Percentiles rank a stretch among this genome's conserved stretches.
These are phyloP conservation scores for Aegilops speltoides DNA, from an alignment of 176 grass and related monocot genomes.

Conservation along the genomic window DNA sequence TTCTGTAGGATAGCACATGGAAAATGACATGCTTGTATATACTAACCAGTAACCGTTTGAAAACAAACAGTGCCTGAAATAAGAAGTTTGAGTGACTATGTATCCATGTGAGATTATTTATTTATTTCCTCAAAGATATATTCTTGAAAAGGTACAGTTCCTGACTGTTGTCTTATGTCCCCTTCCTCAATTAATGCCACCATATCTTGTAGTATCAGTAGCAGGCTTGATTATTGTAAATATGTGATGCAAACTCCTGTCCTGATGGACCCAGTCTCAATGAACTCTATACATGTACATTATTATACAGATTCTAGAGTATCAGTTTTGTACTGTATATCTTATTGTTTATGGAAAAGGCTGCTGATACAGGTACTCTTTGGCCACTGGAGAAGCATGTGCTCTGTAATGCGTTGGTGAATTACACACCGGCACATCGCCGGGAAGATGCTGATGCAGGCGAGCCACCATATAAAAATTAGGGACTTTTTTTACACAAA, in stretches of 20 bases:
- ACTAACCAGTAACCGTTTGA: not conserved
- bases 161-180: not conserved
- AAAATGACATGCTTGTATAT: not conserved
- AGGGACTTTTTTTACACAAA: too few relatives aligned
- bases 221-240: not conserved
- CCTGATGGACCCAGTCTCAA: not conserved
- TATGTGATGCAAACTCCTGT: constrained; percentile 12
- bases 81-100: not conserved
- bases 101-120: not conserved
- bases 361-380: constrained; percentile 73
- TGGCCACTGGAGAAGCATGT: constrained; percentile 93
- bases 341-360: constrained; percentile 8
- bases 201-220: not conserved
- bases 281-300: constrained; percentile 3
- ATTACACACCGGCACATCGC: constrained; percentile 80
- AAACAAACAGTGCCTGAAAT: constrained; percentile 2
- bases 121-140: not conserved
- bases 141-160: constrained; percentile 21
- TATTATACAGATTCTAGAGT: not conserved
- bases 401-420: constrained; percentile 87
- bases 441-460: constrained; percentile 56
- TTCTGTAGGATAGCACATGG: not conserved
- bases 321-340: constrained; percentile 19
- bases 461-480: too few relatives aligned
- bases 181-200: not conserved